Conservation (phyloP, 2,329 filamentous ascomycete genomes). For the Nemania sp. region DNA sequence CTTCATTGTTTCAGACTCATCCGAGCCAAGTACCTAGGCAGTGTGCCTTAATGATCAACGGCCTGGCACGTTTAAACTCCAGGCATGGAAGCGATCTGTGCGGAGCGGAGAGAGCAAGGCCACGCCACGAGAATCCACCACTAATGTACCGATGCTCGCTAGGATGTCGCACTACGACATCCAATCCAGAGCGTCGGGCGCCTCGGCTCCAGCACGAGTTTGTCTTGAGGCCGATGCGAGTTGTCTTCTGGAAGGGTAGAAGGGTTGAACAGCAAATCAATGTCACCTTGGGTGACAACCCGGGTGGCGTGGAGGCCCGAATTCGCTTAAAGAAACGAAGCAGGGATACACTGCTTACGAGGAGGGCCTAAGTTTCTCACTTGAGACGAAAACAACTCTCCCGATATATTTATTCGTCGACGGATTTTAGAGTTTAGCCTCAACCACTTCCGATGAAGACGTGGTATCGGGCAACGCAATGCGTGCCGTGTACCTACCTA, state of each 20-base stretch:
- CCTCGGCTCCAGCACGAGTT: neutral
- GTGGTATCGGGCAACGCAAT: slow-evolving; percentile 13
- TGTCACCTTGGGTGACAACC: neutral
- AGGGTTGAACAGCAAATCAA: neutral
- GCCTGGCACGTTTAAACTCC: neutral
- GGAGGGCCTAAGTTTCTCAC: slow-evolving; percentile 3
- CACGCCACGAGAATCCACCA: neutral
- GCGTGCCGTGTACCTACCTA: no score
- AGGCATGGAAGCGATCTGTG: neutral
- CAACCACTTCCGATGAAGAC: slow-evolving; percentile 3
- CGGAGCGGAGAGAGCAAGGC: neutral
- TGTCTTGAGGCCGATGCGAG: neutral
- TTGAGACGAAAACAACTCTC: no score
- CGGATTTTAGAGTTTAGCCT: neutral
- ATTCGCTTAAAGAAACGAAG: neutral
- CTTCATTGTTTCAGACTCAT: neutral
- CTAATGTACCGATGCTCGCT: neutral
- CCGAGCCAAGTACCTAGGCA: no score
- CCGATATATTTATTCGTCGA: neutral
- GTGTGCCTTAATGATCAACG: no score
- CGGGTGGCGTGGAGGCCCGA: slow-evolving; percentile 6
- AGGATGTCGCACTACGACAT: neutral
- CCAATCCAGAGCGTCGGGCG: slow-evolving; percentile 10
- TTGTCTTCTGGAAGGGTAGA: neutral
- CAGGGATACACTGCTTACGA: neutral